Conservation (phyloP, 306 rosid genomes). For the Spatholobus suberectus region DNA sequence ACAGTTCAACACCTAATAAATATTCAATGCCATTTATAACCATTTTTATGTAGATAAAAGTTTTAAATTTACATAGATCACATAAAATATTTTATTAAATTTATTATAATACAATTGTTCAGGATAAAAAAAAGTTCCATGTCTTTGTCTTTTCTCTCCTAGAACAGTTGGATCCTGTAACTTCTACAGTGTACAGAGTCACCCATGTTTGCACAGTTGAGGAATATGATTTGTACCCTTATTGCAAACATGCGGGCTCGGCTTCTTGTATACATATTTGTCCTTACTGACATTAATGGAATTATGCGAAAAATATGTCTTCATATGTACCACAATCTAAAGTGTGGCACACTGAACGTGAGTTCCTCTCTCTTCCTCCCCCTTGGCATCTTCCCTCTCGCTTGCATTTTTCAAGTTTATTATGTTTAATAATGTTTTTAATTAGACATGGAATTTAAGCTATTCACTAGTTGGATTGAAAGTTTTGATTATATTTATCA, state of each 20-base stretch:
- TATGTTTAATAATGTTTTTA: background rate
- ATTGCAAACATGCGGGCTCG: conserved; percentile 31
- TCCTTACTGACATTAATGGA: conserved; percentile 13
- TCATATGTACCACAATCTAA: background rate
- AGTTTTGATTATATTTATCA: background rate
- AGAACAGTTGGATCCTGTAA: conserved; percentile 34
- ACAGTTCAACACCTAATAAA: background rate
- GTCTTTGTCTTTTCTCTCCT: background rate
- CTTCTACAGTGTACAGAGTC: conserved; percentile 28
- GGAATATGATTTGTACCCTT: conserved; percentile 17
- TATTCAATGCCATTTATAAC: background rate
- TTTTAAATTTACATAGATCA: background rate
- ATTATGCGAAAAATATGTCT: background rate
- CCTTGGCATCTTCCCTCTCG: too few species aligned
- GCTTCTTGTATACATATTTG: background rate
- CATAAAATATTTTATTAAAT: background rate
- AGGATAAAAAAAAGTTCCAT: background rate
- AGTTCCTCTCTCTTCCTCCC: background rate
- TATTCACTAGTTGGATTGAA: background rate
- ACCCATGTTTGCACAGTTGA: conserved; percentile 27
- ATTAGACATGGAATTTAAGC: background rate
- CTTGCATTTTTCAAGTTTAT: background rate
- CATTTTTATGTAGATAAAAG: background rate
- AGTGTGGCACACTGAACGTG: background rate
- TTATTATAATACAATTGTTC: background rate